Conservation (phyloP, 345 rosid genomes). For the Dipteronia dyeriana region DNA sequence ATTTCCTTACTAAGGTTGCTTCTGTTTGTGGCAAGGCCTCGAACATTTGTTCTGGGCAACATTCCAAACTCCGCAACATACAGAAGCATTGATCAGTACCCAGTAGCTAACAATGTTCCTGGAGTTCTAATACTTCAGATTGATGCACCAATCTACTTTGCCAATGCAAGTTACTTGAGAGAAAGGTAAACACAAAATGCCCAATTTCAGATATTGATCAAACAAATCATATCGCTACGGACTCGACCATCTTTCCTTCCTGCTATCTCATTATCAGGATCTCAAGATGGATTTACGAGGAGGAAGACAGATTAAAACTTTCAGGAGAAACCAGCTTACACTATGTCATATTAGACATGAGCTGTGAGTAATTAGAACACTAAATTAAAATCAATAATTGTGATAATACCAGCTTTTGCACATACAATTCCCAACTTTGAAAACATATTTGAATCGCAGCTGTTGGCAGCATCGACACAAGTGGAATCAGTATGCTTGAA, state of each 20-base stretch:
- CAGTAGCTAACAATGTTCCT: conserved; percentile 54
- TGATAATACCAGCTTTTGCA: neutral
- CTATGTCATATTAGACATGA: conserved; percentile 74
- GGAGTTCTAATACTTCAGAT: conserved; percentile 84
- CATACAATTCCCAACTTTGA: neutral
- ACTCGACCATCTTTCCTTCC: neutral
- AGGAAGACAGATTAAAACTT: conserved; percentile 64
- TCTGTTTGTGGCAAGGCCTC: conserved; percentile 80
- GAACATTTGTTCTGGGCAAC: conserved; percentile 66
- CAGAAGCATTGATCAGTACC: conserved; percentile 83
- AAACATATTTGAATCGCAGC: conserved; percentile 37
- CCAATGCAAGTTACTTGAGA: conserved; percentile 88
- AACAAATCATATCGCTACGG: no score
- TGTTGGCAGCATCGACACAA: conserved; percentile 88
- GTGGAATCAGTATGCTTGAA: conserved; percentile 91
- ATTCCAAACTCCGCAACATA: conserved; percentile 76
- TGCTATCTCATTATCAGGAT: conserved; percentile 46
- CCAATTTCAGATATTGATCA: neutral
- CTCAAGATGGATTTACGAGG: conserved; percentile 83
- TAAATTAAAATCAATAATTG: neutral
- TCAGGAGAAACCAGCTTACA: conserved; percentile 65
- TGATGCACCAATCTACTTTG: conserved; percentile 83
- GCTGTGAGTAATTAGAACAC: conserved; percentile 41
- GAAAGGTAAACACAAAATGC: conserved; percentile 54
- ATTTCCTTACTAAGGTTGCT: conserved; percentile 73